A percentile compares a stretch with the other conserved stretches of the same genome.
phyloP scores from a whole-genome alignment of 768 basidiomycete species.

The Agrocybe pediades region DNA sequence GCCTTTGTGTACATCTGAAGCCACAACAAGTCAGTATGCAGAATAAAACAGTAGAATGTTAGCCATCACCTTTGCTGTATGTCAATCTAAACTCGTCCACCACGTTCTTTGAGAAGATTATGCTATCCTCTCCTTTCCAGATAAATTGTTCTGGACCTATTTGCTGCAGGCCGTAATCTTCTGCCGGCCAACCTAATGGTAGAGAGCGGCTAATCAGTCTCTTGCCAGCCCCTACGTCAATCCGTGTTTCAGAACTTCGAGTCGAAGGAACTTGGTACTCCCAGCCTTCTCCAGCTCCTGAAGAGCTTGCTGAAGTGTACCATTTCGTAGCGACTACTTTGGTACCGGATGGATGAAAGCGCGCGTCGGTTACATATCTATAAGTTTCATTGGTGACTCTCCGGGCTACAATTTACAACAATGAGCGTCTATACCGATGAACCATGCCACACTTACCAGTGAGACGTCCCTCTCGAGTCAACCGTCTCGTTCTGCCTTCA shows the following conservation, averaged over 20 bases:
- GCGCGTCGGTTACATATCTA: constrained; percentile 68
- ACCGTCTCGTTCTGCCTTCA: constrained; percentile 45
- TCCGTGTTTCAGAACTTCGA: constrained; percentile 27
- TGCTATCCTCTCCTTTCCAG: constrained; percentile 56
- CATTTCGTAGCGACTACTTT: constrained; percentile 77
- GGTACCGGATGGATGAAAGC: constrained; percentile 67
- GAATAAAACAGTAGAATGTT: neutral
- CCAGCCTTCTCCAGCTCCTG: constrained; percentile 78
- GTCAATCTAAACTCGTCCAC: constrained; percentile 48
- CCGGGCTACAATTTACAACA: constrained; percentile 28
- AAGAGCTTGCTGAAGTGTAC: constrained; percentile 65
- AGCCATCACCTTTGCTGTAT: constrained; percentile 67
- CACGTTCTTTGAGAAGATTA: constrained; percentile 72
- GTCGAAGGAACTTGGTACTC: constrained; percentile 55
- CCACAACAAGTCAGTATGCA: neutral
- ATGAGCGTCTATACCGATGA: neutral
- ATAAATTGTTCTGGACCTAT: constrained; percentile 74
- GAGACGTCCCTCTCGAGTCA: constrained; percentile 59
- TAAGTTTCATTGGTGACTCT: constrained; percentile 76
- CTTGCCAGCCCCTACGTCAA: constrained; percentile 47
- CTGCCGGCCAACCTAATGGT: constrained; percentile 60
- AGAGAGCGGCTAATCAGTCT: constrained; percentile 58
- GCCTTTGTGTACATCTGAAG: constrained; percentile 70
- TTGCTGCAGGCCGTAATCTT: constrained; percentile 67
- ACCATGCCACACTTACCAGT: constrained; percentile 35